phyloP scores from a whole-genome alignment of 2,329 filamentous ascomycete genomes.

The Delphinella strobiligena region DNA sequence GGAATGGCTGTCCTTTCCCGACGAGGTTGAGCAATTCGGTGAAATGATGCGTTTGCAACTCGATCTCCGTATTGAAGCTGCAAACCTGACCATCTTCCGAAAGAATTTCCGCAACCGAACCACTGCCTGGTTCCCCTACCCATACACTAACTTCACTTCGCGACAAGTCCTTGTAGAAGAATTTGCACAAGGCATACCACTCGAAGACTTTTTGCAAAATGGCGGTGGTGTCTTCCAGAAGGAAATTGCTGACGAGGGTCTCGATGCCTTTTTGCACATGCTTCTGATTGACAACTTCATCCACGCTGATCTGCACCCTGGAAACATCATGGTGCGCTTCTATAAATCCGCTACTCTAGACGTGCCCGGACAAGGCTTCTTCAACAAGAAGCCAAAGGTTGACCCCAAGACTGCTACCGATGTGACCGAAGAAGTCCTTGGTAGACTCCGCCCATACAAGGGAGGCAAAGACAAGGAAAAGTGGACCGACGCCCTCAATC shows the following conservation, averaged over 20 bases:
- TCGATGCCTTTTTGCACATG: slow-evolving; percentile 95
- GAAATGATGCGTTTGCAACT: slow-evolving; percentile 99
- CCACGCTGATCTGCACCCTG: slow-evolving; percentile 89
- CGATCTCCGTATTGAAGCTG: slow-evolving; percentile 85
- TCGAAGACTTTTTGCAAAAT: slow-evolving; percentile 80
- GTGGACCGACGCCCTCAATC: slow-evolving; percentile 63
- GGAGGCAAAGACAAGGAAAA: slow-evolving; percentile 44
- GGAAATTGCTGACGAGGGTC: slow-evolving; percentile 86
- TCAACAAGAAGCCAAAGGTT: slow-evolving; percentile 16
- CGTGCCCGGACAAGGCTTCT: slow-evolving; percentile 26
- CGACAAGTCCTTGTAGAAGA: slow-evolving; percentile 89
- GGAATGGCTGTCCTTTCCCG: slow-evolving; percentile 91
- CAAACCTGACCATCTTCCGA: slow-evolving; percentile 79
- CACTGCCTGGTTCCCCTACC: slow-evolving; percentile 94
- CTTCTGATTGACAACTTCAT: slow-evolving; percentile 94
- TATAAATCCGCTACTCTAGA: slow-evolving; percentile 70
- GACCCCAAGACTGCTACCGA: slow-evolving; percentile 45
- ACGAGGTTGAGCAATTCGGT: slow-evolving; percentile 87
- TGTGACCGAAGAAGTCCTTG: slow-evolving; percentile 77
- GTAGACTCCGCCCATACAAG: slow-evolving; percentile 62
- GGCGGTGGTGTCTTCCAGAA: slow-evolving; percentile 87
- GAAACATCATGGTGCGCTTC: slow-evolving; percentile 99
- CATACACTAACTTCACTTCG: slow-evolving; percentile 85
- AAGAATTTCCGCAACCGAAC: slow-evolving; percentile 80
- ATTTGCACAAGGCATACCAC: slow-evolving; percentile 85